Conservation (phyloP, 306 rosid species). For the Pyrus pyrifolia region DNA sequence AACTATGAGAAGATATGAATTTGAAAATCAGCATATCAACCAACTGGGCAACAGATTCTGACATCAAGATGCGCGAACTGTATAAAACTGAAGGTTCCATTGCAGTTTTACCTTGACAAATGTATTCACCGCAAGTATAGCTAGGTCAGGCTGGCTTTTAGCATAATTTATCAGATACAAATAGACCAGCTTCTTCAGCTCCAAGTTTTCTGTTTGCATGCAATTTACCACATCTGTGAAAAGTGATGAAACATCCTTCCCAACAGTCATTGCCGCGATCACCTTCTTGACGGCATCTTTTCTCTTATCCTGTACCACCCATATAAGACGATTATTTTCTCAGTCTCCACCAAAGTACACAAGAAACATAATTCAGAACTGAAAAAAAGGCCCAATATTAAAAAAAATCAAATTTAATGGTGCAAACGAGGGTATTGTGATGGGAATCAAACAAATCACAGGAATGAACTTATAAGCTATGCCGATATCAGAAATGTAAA, state of each 20-base stretch:
- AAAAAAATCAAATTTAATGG: not conserved
- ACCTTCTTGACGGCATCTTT: conserved; percentile 99
- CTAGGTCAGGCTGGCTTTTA: conserved; percentile 98
- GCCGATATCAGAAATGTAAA: not conserved
- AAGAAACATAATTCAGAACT: not conserved
- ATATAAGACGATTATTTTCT: conserved; percentile 1
- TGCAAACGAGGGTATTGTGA: not conserved
- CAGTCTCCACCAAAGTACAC: not conserved
- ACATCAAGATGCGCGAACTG: not conserved
- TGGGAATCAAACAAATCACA: not conserved
- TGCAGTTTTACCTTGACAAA: conserved; percentile 81
- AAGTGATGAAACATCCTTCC: conserved; percentile 95
- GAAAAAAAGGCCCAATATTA: not conserved
- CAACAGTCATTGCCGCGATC: conserved; percentile 99
- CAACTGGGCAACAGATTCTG: not conserved
- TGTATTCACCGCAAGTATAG: conserved; percentile 95
- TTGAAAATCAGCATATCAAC: not conserved
- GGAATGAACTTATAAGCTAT: not conserved
- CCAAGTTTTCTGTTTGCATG: conserved; percentile 98
- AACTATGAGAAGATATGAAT: not conserved
- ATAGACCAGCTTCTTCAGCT: conserved; percentile 93
- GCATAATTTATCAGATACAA: conserved; percentile 93
- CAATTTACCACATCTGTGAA: conserved; percentile 97
- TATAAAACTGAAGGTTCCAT: conserved; percentile 3
- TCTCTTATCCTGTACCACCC: conserved; percentile 74